A percentile compares a stretch with the other conserved stretches of the same genome.
Evolutionary conservation across 73 alveolate species (phyloP).

Genomic region (Paramecium sonneborni): DNA sequence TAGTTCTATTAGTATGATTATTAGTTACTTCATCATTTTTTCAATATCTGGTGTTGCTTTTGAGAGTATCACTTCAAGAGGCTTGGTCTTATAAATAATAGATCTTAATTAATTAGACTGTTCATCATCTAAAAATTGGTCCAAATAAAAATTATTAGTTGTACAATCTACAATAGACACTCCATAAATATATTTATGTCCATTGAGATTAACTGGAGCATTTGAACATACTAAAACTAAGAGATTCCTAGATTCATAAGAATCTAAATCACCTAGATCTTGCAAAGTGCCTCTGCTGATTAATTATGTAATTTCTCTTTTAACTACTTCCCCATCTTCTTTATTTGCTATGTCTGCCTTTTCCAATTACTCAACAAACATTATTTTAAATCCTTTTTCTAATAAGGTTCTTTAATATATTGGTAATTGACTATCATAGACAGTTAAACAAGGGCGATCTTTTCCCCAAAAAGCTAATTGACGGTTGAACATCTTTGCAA

Average conservation of each 20-base stretch:
- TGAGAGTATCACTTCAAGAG: not conserved
- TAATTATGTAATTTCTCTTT: constrained; percentile 79
- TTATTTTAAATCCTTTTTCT: constrained; percentile 75
- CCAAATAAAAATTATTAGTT: constrained; percentile 74
- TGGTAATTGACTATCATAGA: constrained; percentile 70
- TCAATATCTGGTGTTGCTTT: not conserved
- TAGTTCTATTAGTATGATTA: not conserved
- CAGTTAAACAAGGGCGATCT: constrained; percentile 69
- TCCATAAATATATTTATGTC: constrained; percentile 73
- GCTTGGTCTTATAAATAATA: constrained; percentile 45
- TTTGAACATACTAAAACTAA: constrained; percentile 55
- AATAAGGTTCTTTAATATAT: constrained; percentile 71
- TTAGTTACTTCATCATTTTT: not conserved
- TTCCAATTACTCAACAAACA: constrained; percentile 82
- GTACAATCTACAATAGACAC: constrained; percentile 76
- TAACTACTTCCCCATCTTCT: constrained; percentile 52
- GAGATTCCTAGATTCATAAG: constrained; percentile 75
- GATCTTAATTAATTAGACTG: constrained; percentile 34
- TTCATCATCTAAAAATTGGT: constrained; percentile 66
- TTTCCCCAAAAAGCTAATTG: constrained; percentile 77
- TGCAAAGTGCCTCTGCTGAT: constrained; percentile 73
- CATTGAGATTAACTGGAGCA: constrained; percentile 35
- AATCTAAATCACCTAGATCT: constrained; percentile 52
- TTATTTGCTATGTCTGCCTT: constrained; percentile 67
- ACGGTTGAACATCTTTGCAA: constrained; percentile 72